Percentiles rank a stretch among this genome's conserved stretches.
phyloP scores from a whole-genome alignment of 2,329 filamentous ascomycete genomes.

The Aspergillus aculeatus region DNA sequence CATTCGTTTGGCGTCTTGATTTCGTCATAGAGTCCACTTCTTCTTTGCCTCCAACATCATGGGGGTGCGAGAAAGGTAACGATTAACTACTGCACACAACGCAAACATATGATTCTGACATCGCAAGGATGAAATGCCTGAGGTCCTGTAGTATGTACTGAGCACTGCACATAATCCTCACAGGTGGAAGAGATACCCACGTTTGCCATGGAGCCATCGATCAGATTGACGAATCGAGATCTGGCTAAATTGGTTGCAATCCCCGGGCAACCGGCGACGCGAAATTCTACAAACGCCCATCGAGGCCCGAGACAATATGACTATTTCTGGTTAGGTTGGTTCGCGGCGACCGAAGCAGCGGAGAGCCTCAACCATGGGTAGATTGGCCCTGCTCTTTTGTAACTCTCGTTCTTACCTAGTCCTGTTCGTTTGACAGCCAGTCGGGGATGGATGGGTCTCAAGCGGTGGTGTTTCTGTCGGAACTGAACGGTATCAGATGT shows the following conservation, averaged over 20 bases:
- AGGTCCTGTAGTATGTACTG: not conserved
- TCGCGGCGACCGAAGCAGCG: slow-evolving; percentile 20
- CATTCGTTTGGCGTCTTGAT: not conserved
- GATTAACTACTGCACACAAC: not conserved
- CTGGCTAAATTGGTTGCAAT: slow-evolving; percentile 4
- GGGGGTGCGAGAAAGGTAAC: not conserved
- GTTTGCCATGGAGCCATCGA: not conserved
- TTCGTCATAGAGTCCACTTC: slow-evolving; percentile 5
- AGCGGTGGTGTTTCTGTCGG: slow-evolving; percentile 2
- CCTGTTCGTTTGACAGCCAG: slow-evolving; percentile 9
- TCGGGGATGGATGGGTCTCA: not conserved
- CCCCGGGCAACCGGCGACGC: slow-evolving; percentile 18
- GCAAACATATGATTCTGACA: not conserved
- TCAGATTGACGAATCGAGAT: slow-evolving; percentile 9
- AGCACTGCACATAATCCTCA: not conserved
- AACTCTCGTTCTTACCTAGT: not conserved
- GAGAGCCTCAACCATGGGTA: slow-evolving; percentile 33
- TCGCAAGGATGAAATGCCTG: not conserved
- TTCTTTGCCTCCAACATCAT: not conserved
- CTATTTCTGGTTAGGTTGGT: slow-evolving; percentile 23
- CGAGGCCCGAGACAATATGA: slow-evolving; percentile 23
- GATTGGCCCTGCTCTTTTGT: slow-evolving; percentile 7
- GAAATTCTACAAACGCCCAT: slow-evolving; percentile 14
- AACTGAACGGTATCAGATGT: not conserved
- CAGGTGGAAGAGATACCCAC: slow-evolving; percentile 4